Percentiles rank a stretch among this genome's conserved stretches.
These are phyloP conservation scores for Trypanosoma brucei DNA, from an alignment of 208 protist species.

Conservation along the genomic window DNA sequence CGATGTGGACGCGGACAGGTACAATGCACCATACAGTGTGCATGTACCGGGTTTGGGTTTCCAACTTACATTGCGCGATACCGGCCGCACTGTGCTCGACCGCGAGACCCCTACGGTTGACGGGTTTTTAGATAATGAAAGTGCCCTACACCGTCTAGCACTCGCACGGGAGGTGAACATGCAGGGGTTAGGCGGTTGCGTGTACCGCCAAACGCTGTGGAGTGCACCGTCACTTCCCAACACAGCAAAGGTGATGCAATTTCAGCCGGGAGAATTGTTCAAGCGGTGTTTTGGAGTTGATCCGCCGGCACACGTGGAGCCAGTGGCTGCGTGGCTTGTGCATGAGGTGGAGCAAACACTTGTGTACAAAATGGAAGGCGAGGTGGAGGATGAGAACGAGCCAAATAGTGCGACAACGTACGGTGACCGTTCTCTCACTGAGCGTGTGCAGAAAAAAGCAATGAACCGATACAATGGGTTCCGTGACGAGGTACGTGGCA, in stretches of 20 bases:
- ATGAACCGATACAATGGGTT: conserved; percentile 88
- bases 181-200: conserved; percentile 68
- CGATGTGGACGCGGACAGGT: conserved; percentile 31
- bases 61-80: conserved; percentile 54
- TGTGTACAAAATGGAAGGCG: conserved; percentile 79
- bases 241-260: conserved; percentile 31
- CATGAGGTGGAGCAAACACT: conserved; percentile 67
- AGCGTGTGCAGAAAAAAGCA: conserved; percentile 86
- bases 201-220: conserved; percentile 82
- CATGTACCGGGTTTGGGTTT: conserved; percentile 59
- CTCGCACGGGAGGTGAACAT: conserved; percentile 82
- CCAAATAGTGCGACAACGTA: conserved; percentile 85
- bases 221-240: conserved; percentile 70
- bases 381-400: conserved; percentile 89
- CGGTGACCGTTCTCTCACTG: conserved; percentile 70
- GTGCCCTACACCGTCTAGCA: conserved; percentile 61
- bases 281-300: conserved; percentile 56
- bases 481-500: conserved; percentile 72
- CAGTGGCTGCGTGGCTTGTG: conserved; percentile 72
- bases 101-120: conserved; percentile 44
- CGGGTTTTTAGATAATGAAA: conserved; percentile 84
- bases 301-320: conserved; percentile 37
- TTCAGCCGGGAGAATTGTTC: conserved; percentile 60
- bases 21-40: conserved; percentile 47
- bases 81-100: conserved; percentile 53